Conservation (phyloP, 2,329 filamentous ascomycete genomes). For the Fusarium domesticum region DNA sequence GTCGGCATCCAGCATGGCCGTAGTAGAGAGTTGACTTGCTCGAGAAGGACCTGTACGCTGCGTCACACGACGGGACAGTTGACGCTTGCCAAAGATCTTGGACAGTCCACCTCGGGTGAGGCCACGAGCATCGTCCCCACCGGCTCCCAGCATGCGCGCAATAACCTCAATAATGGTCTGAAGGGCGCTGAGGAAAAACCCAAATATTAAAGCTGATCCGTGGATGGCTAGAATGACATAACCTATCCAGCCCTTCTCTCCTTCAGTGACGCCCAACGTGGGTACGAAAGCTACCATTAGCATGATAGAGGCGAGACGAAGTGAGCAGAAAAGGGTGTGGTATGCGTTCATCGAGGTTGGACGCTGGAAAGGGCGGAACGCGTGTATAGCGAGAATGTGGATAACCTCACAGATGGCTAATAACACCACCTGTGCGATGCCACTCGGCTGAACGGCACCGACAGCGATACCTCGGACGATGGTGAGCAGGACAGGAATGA, state of each 20-base stretch:
- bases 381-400: conserved; percentile 79
- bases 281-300: conserved; percentile 83
- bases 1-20: conserved; percentile 73
- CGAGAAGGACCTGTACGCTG: conserved; percentile 64
- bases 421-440: conserved; percentile 87
- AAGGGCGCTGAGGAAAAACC: conserved; percentile 87
- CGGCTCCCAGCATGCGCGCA: conserved; percentile 78
- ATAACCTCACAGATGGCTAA: conserved; percentile 94
- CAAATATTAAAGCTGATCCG: conserved; percentile 78
- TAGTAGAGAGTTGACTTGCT: conserved; percentile 77
- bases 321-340: conserved; percentile 75
- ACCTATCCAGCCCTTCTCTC: conserved; percentile 88
- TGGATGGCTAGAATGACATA: conserved; percentile 88
- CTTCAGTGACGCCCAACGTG: conserved; percentile 72
- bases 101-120: conserved; percentile 77
- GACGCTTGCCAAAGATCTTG: conserved; percentile 89
- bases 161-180: conserved; percentile 88
- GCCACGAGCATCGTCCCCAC: conserved; percentile 67
- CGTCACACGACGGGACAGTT: conserved; percentile 71
- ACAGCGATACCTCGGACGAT: conserved; percentile 86
- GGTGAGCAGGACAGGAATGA: conserved; percentile 81
- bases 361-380: conserved; percentile 84
- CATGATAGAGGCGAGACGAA: conserved; percentile 73
- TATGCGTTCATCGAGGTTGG: conserved; percentile 98
- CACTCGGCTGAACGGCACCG: conserved; percentile 87